Evolutionary conservation across 2,329 filamentous ascomycete genomes (phyloP).

Genomic region (Arthrocladium fulminans): DNA sequence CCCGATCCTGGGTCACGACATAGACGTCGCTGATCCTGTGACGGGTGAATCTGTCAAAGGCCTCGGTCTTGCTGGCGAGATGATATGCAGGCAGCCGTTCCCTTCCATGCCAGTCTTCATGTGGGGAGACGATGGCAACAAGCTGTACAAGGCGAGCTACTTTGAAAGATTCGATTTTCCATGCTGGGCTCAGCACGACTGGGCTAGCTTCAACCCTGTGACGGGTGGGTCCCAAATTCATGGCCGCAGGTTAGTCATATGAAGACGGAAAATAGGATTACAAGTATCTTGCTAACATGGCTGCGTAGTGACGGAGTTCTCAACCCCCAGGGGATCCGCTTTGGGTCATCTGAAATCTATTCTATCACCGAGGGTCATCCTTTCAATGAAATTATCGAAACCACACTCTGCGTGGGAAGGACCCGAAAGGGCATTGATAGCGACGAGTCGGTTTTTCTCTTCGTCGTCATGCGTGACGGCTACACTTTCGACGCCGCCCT

Average conservation of each 20-base stretch:
- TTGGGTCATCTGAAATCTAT: conserved; percentile 91
- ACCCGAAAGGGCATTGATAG: conserved; percentile 28
- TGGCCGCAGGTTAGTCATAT: conserved; percentile 31
- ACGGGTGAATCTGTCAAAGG: conserved; percentile 5
- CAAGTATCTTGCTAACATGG: too few relatives aligned
- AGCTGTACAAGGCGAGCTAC: conserved; percentile 36
- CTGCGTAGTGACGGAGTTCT: conserved; percentile 15
- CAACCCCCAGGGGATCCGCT: conserved; percentile 81
- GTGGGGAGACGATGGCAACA: conserved; percentile 9
- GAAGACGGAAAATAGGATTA: too few relatives aligned
- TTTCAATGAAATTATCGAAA: conserved; percentile 27
- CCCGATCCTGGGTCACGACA: conserved; percentile 10
- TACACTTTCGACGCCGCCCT: conserved; percentile 21
- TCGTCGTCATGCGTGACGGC: conserved; percentile 27
- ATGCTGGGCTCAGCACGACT: conserved; percentile 11
- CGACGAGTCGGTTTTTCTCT: conserved; percentile 35
- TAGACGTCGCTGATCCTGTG: conserved; percentile 13
- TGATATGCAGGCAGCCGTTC: conserved; percentile 1
- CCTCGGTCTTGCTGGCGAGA: neutral
- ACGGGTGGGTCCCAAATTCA: conserved; percentile 14
- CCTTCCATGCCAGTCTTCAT: conserved; percentile 12
- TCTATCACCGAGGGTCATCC: conserved; percentile 43
- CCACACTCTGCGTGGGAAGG: conserved; percentile 31
- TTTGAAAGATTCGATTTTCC: conserved; percentile 34
- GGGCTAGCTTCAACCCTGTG: neutral